phyloP scores from a whole-genome alignment of 2,329 filamentous ascomycete species.

The Nannizziopsis arthrosporioides region DNA sequence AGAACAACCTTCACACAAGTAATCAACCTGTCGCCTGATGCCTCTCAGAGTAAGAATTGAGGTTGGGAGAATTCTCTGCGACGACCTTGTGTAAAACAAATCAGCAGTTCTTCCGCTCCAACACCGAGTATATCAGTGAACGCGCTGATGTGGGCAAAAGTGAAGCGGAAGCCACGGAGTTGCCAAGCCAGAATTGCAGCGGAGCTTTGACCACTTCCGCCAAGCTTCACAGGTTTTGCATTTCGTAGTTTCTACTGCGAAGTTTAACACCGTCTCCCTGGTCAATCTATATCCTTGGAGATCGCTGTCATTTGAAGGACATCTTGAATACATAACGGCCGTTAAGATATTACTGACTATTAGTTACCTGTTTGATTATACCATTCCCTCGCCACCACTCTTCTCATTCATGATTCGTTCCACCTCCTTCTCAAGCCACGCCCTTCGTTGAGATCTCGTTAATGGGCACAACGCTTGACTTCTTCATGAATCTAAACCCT shows the following conservation, averaged over 20 bases:
- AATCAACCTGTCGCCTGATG: no score
- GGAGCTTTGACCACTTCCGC: constrained; percentile 8
- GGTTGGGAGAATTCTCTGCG: not conserved
- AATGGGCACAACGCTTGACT: constrained; percentile 24
- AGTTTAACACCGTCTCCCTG: no score
- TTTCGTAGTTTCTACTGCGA: no score
- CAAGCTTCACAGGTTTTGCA: no score
- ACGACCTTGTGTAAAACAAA: no score
- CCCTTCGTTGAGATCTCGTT: constrained; percentile 4
- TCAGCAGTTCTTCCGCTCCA: no score
- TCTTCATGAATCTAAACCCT: constrained; percentile 49
- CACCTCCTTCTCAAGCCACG: not conserved
- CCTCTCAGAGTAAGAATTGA: not conserved
- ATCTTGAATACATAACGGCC: no score
- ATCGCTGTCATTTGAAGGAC: no score
- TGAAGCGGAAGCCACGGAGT: not conserved
- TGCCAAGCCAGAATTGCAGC: not conserved
- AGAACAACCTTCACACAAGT: no score
- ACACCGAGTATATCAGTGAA: no score
- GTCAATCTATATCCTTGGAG: no score
- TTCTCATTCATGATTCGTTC: not conserved
- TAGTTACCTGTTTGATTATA: not conserved
- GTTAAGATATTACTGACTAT: not conserved
- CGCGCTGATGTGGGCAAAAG: not conserved
- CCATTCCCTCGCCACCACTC: not conserved